Evolutionary conservation across 257 asterid genomes (phyloP).

Genomic region (Solanum habrochaites): DNA sequence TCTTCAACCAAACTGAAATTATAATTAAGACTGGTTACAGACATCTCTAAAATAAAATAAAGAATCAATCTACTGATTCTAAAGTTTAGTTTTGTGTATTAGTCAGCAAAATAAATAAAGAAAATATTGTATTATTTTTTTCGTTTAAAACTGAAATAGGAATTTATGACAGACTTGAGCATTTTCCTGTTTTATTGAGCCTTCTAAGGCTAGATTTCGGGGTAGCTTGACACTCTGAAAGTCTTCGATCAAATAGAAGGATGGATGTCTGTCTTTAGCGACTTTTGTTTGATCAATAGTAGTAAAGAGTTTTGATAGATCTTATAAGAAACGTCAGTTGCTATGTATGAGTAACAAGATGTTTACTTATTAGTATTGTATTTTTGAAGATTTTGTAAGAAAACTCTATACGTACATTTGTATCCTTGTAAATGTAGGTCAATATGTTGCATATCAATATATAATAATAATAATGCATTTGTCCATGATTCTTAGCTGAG

Average conservation of each 20-base stretch:
- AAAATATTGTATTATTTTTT: neutral
- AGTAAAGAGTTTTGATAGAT: neutral
- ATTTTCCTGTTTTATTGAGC: neutral
- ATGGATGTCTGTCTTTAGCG: neutral
- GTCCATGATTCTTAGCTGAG: neutral
- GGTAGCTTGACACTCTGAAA: neutral
- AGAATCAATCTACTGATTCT: constrained; percentile 2
- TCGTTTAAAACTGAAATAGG: neutral
- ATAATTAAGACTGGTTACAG: neutral
- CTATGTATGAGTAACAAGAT: neutral
- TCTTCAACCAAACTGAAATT: constrained; percentile 76
- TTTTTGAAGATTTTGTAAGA: neutral
- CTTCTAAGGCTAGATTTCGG: neutral
- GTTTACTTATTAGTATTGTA: neutral
- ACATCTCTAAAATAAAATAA: neutral
- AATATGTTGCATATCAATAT: neutral
- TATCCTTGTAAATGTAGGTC: neutral
- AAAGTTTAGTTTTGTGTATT: neutral
- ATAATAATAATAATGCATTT: neutral
- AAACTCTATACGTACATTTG: neutral
- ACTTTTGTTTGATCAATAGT: neutral
- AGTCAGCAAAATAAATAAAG: neutral
- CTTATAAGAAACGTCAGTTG: neutral
- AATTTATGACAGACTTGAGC: neutral
- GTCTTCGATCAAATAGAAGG: neutral